Conservation (phyloP, 805 yeast genomes). For the Myxozyma sirexii region DNA sequence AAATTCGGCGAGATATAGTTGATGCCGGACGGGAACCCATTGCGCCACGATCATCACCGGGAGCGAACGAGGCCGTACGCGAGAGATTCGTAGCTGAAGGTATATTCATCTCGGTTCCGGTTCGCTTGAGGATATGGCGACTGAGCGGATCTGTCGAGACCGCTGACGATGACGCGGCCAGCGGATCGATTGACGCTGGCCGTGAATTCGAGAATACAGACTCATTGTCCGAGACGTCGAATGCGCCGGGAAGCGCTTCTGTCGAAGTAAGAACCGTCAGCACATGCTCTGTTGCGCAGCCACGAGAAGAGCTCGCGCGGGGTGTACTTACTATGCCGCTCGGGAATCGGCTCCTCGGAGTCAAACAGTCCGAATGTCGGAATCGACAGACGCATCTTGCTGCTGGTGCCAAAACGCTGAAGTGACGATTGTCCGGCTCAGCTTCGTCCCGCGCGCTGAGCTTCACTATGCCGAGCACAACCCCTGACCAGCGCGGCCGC, state of each 20-base stretch:
- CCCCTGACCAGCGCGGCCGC: background rate
- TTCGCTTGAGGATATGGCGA: slow-evolving; percentile 26
- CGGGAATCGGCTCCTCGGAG: background rate
- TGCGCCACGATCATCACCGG: slow-evolving; percentile 8
- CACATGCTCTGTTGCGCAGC: background rate
- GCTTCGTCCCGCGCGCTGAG: no score
- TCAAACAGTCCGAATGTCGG: slow-evolving; percentile 8
- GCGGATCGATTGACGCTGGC: background rate
- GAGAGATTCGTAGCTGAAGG: slow-evolving; percentile 1
- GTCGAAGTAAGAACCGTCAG: background rate
- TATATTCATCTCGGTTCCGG: slow-evolving; percentile 16
- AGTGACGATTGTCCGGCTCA: no score
- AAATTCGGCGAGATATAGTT: background rate
- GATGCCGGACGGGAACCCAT: background rate
- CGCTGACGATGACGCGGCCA: background rate
- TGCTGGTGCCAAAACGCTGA: no score
- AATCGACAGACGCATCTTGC: slow-evolving; percentile 4
- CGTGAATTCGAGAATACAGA: background rate
- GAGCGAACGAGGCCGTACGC: slow-evolving; percentile 10
- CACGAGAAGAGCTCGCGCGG: no score
- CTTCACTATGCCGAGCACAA: background rate
- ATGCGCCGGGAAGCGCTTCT: slow-evolving; percentile 12
- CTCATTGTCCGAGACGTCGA: slow-evolving; percentile 3
- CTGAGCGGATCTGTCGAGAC: slow-evolving; percentile 27
- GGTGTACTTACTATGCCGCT: background rate